A percentile compares a stretch with the other conserved stretches of the same genome.
Evolutionary conservation across 1,284 basidiomycete species (phyloP).

Genomic region (Ceratobasidium sp.): DNA sequence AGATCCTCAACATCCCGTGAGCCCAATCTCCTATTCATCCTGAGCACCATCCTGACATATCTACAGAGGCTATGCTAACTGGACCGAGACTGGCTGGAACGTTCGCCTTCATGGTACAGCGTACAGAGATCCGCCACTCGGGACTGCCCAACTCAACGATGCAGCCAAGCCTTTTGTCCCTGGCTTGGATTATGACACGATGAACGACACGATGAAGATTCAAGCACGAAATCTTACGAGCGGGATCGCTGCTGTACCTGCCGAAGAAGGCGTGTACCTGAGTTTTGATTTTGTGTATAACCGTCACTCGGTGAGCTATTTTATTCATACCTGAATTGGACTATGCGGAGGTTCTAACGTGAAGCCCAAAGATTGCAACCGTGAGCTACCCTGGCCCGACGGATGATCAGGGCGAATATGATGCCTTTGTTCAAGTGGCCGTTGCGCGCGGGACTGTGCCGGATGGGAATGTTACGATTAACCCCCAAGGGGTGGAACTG

Average conservation of each 20-base stretch:
- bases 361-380: conserved; percentile 15
- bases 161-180: conserved; percentile 46
- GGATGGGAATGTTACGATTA: conserved; percentile 26
- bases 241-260: conserved; percentile 42
- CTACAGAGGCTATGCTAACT: conserved; percentile 49
- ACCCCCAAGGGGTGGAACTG: conserved; percentile 39
- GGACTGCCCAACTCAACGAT: conserved; percentile 37
- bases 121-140: conserved; percentile 48
- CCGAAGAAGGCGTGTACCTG: conserved; percentile 27
- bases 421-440: conserved; percentile 46
- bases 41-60: not conserved
- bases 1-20: conserved; percentile 49
- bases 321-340: not conserved
- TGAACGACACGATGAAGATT: conserved; percentile 44
- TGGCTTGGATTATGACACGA: conserved; percentile 40
- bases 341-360: not conserved
- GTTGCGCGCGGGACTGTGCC: conserved; percentile 18
- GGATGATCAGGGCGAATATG: conserved; percentile 48
- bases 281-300: conserved; percentile 46
- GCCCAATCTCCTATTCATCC: not conserved
- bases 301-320: conserved; percentile 20
- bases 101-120: conserved; percentile 49
- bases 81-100: conserved; percentile 49
- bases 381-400: conserved; percentile 41
- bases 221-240: conserved; percentile 48